Evolutionary conservation across 306 rosid genomes (phyloP), one percentile per base, ranked within the genome.

Genomic region (Malus fusca): DNA sequence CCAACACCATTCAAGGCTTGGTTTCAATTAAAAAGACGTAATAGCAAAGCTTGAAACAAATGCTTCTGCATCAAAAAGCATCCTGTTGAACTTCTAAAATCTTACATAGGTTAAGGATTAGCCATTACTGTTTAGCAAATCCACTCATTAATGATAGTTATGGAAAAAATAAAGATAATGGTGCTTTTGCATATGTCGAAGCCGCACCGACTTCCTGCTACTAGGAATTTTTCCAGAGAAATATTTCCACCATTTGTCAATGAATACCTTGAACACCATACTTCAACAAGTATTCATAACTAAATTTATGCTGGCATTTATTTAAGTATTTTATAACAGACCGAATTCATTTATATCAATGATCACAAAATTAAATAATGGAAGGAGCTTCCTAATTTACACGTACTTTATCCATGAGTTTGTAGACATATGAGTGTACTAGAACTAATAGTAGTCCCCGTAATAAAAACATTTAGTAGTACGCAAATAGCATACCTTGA

Each of bases 401-500:
- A 43, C 4, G 69, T 28, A 74, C 40, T 26, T 6, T 66, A 31
- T 31, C 13, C 22, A 35, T 6, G 17, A 17, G 8, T 15, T 12
- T 46, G 12, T 21, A 74, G 63, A n/a, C 40, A 61, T 9, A 19
- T 6, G 7, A 70, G 37, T 21, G 19, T 17, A 17, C 15, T 59
- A 43, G 23, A 26, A n/a, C 33, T 42, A 52, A 4, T 52, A 2
- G 37, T 5, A 13, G 15, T 35, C 61, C 44, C 25, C 21, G 14
- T 31, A 56, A 63, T 12, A 22, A 65, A 69, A 15, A 26, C 21
- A 42, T 15, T 35, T 46, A 65, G 0, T 43, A 68, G 62, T 22
- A 33, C 65, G 66, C 73, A 69, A 33, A 73, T n/a, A 68, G 52
- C 73, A 44, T 92, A 94, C 97, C 98, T 94, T 94, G 58, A 92